phyloP scores from a whole-genome alignment of 179 eudicot species.

The Actinidia chinensis region DNA sequence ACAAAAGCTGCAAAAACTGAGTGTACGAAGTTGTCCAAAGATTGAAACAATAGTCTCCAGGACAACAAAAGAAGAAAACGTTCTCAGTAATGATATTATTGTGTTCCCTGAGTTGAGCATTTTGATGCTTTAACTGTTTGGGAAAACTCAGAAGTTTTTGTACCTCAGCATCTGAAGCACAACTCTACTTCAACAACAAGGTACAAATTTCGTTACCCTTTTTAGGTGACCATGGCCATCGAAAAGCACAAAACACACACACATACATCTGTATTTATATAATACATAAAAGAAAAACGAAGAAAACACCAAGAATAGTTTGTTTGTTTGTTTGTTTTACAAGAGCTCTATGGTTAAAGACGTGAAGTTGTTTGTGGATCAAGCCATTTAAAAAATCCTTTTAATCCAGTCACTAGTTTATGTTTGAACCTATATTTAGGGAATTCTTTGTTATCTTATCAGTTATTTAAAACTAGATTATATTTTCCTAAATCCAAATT shows the following conservation, averaged over 20 bases:
- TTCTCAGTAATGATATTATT: background rate
- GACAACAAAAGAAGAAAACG: background rate
- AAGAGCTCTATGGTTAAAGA: too few relatives aligned
- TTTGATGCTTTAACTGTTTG: rapidly evolving
- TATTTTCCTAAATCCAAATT: too few relatives aligned
- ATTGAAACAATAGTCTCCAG: background rate
- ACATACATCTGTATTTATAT: background rate
- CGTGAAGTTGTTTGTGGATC: too few relatives aligned
- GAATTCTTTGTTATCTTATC: too few relatives aligned
- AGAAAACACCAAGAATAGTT: too few relatives aligned
- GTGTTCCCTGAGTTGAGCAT: background rate
- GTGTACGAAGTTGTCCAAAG: rapidly evolving
- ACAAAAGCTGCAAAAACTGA: background rate
- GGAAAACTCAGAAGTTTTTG: background rate
- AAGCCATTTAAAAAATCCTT: too few relatives aligned
- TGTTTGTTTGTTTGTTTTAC: too few relatives aligned
- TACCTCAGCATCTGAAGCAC: background rate
- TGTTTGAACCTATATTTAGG: too few relatives aligned
- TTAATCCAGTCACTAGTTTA: too few relatives aligned
- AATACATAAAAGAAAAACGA: background rate
- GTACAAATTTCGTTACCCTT: background rate
- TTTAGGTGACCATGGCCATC: background rate
- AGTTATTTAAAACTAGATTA: too few relatives aligned
- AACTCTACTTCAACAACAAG: background rate
- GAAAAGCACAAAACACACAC: too few relatives aligned